phyloP scores from a whole-genome alignment of 2,329 filamentous ascomycete species.

The Claviceps capensis region DNA sequence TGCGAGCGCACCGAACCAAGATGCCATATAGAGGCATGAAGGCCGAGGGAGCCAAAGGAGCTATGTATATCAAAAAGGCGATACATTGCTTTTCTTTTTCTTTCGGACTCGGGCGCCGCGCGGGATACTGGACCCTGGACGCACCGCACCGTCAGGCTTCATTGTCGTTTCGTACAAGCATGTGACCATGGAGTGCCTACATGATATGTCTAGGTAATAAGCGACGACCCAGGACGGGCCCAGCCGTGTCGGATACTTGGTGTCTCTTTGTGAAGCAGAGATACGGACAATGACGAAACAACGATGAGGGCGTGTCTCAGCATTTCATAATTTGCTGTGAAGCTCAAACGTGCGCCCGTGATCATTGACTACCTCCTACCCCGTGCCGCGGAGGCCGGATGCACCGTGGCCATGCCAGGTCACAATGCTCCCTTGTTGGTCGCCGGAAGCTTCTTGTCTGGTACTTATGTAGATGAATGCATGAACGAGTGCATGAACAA shows the following conservation, averaged over 20 bases:
- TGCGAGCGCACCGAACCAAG: not conserved
- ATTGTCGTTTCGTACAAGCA: not conserved
- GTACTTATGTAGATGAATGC: no score
- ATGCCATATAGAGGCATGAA: not conserved
- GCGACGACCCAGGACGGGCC: not conserved
- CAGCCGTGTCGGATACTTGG: not conserved
- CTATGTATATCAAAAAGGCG: not conserved
- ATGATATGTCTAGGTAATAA: not conserved
- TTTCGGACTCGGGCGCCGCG: no score
- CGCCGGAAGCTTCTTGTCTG: no score
- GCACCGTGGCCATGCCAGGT: no score
- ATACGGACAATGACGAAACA: not conserved
- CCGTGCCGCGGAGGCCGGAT: no score
- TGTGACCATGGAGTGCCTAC: not conserved
- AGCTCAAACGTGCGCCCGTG: not conserved
- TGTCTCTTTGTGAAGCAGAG: not conserved
- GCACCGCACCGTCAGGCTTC: not conserved
- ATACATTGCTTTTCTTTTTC: no score
- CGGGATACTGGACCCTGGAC: not conserved
- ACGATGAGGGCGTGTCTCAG: not conserved
- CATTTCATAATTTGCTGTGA: not conserved
- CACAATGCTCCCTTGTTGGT: no score
- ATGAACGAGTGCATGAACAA: no score
- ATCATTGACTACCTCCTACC: not conserved
- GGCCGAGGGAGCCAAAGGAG: not conserved